Conservation (phyloP, 129 eudicot genomes). For the Flaveria bidentis region DNA sequence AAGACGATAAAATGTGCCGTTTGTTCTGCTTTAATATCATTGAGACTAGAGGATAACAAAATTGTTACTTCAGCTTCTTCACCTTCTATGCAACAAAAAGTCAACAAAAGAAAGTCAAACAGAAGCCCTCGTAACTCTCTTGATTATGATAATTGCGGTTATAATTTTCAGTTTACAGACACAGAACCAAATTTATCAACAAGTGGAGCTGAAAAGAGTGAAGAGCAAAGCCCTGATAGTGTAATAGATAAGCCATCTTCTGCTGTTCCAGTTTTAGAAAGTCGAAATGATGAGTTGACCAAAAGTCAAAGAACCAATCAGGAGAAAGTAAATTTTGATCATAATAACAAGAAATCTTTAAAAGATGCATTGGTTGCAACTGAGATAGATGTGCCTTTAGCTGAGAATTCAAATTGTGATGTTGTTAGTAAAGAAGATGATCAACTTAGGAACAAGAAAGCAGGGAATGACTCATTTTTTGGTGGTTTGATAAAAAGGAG, state of each 20-base stretch:
- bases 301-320: conserved; percentile 49
- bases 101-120: conserved; percentile 33
- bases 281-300: conserved; percentile 39
- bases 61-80: conserved; percentile 44
- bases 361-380: conserved; percentile 59
- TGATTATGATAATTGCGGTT: conserved; percentile 44
- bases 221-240: conserved; percentile 49
- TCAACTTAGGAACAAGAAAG: conserved; percentile 44
- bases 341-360: conserved; percentile 43
- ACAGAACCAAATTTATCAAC: conserved; percentile 32
- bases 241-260: conserved; percentile 29
- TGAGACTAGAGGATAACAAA: conserved; percentile 47
- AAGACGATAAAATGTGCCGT: conserved; percentile 57
- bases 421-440: conserved; percentile 46
- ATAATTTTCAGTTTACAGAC: conserved; percentile 41
- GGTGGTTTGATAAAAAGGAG: conserved; percentile 62
- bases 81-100: conserved; percentile 34
- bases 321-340: conserved; percentile 37
- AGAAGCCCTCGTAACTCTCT: conserved; percentile 34
- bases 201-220: conserved; percentile 43
- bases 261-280: conserved; percentile 28
- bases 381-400: conserved; percentile 59
- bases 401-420: conserved; percentile 43
- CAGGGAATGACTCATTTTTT: conserved; percentile 52
- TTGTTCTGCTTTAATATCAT: conserved; percentile 53